A percentile compares a stretch with the other conserved stretches of the same genome.
These are phyloP conservation scores for Ophiocordyceps sinensis DNA, from an alignment of 2,329 filamentous ascomycete genomes.

Conservation along the genomic window DNA sequence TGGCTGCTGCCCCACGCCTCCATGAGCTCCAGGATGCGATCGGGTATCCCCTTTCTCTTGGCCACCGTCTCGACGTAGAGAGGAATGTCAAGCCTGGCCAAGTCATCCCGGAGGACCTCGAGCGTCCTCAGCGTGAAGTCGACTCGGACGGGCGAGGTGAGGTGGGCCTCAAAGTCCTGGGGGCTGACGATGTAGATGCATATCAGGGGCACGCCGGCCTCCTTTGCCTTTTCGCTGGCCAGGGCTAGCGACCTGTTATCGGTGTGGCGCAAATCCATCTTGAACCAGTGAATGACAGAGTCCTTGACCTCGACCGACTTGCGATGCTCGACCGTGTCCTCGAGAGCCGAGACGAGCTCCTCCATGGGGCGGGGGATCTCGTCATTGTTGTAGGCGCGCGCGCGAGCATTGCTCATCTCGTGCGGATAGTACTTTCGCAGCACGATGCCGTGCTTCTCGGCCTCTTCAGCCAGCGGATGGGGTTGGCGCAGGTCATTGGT, in stretches of 20 bases:
- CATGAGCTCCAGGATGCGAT: conserved; percentile 49
- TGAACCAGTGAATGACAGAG: conserved; percentile 82
- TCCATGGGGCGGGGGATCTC: conserved; percentile 61
- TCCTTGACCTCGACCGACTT: conserved; percentile 36
- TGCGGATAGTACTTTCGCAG: conserved; percentile 66
- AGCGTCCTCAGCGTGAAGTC: conserved; percentile 71
- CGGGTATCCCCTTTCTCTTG: conserved; percentile 46
- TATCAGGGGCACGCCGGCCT: conserved; percentile 56
- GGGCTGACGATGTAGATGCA: conserved; percentile 69
- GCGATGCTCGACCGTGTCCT: conserved; percentile 42
- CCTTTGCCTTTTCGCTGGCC: conserved; percentile 51
- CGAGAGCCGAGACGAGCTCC: conserved; percentile 43
- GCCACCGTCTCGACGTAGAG: conserved; percentile 60
- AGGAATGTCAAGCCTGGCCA: conserved; percentile 61
- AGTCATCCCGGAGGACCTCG: conserved; percentile 46
- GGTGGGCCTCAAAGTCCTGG: conserved; percentile 71
- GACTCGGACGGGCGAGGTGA: conserved; percentile 56
- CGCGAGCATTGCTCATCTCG: conserved; percentile 74
- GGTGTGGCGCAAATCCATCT: conserved; percentile 56
- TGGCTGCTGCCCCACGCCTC: conserved; percentile 60
- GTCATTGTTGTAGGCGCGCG: conserved; percentile 56
- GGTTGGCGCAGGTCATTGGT: conserved; percentile 25
- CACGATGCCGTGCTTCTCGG: conserved; percentile 46
- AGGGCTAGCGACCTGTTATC: conserved; percentile 62
- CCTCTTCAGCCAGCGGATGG: conserved; percentile 29